A percentile compares a stretch with the other conserved stretches of the same genome.
Evolutionary conservation across 1,284 basidiomycete genomes (phyloP).

Genomic region (Ustilago loliicola): DNA sequence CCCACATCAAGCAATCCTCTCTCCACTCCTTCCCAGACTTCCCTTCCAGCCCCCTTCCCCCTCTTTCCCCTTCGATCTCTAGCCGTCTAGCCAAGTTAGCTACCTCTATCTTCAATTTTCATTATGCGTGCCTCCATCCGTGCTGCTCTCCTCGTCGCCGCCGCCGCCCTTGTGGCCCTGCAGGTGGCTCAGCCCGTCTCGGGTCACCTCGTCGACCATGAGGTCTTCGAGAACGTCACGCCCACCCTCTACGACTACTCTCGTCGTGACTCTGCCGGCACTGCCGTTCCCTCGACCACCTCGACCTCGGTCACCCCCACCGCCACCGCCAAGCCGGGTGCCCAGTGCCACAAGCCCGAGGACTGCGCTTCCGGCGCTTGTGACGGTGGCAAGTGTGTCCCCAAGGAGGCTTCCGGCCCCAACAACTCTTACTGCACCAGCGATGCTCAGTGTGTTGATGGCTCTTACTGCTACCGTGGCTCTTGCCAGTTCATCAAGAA

Average conservation of each 20-base stretch:
- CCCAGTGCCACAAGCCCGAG: conserved; percentile 13
- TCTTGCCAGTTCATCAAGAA: conserved; percentile 41
- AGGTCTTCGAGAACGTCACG: conserved; percentile 44
- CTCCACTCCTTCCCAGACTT: conserved; percentile 29
- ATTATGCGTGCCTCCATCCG: conserved; percentile 46
- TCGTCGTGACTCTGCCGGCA: conserved; percentile 21
- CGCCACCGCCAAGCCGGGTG: conserved; percentile 18
- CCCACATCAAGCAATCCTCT: conserved; percentile 27
- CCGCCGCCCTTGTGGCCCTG: conserved; percentile 37
- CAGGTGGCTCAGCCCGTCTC: conserved; percentile 51
- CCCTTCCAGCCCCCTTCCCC: conserved; percentile 10
- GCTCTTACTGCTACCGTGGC: conserved; percentile 39
- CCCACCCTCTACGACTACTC: conserved; percentile 43
- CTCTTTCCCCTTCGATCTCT: conserved; percentile 18
- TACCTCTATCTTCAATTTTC: conserved; percentile 31
- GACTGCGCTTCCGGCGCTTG: conserved; percentile 42
- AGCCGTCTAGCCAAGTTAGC: conserved; percentile 40
- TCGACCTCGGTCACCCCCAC: conserved; percentile 7
- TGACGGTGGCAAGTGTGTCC: conserved; percentile 35
- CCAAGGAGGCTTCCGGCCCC: conserved; percentile 16
- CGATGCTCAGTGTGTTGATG: conserved; percentile 35
- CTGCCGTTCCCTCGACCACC: conserved; percentile 23
- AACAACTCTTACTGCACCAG: conserved; percentile 32
- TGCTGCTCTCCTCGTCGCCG: conserved; percentile 36
- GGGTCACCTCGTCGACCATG: conserved; percentile 43